Evolutionary conservation across 2,329 filamentous ascomycete species (phyloP).

Genomic region (Ilyonectria robusta): DNA sequence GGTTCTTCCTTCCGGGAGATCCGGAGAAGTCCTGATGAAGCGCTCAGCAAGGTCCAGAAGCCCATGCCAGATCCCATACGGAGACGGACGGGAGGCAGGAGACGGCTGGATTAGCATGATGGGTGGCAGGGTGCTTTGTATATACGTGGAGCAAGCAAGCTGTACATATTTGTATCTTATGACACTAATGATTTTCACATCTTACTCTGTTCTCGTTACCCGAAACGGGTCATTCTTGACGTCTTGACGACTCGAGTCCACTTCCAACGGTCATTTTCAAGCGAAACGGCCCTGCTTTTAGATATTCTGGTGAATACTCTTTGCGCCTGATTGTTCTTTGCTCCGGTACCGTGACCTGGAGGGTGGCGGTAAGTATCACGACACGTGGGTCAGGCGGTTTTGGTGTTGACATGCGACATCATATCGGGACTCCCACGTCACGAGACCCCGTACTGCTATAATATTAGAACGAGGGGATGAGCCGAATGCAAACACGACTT

Average conservation of each 20-base stretch:
- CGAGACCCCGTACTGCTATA: constrained; percentile 29
- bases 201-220: constrained; percentile 23
- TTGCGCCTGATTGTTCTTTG: constrained; percentile 44
- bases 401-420: constrained; percentile 44
- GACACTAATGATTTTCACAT: constrained; percentile 51
- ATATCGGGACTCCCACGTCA: constrained; percentile 35
- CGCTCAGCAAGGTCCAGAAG: constrained; percentile 65
- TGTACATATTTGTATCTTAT: constrained; percentile 58
- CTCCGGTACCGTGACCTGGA: constrained; percentile 42
- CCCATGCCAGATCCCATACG: constrained; percentile 57
- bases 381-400: constrained; percentile 45
- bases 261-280: constrained; percentile 42
- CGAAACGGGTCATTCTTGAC: constrained; percentile 38
- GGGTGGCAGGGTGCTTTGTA: constrained; percentile 53
- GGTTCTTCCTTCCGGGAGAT: constrained; percentile 45
- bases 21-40: constrained; percentile 63
- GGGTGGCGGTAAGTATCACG: constrained; percentile 41
- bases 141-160: constrained; percentile 55
- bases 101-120: constrained; percentile 57
- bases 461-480: constrained; percentile 21
- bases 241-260: constrained; percentile 26
- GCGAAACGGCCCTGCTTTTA: constrained; percentile 42
- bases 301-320: constrained; percentile 40
- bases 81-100: constrained; percentile 58
- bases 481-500: constrained; percentile 37